Base-by-base conservation (phyloP, 345 rosid genomes). In the Balakata baccata region DNA sequence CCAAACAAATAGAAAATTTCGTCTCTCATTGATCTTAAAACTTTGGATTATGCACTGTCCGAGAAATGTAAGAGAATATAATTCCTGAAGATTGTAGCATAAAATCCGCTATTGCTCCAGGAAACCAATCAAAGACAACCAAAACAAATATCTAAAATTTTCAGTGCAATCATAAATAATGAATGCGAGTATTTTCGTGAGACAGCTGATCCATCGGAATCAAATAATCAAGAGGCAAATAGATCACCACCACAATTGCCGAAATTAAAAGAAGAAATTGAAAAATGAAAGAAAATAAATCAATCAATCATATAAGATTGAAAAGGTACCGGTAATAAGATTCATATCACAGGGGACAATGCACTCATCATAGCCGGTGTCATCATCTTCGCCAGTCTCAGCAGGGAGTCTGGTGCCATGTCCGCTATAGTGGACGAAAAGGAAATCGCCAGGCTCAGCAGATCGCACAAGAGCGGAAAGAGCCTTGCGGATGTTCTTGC, bases 351-450 rank as follows among this genome's bases (percentile, higher is more conserved):
- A 87, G 57, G 98, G 98, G 37, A 89, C 97, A 73, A 94, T 89
- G 86, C 98, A 92, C 73, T 92, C 98, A 78, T 94, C 98, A 45
- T 74, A 94, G 13, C 98, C 98, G 51, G 98, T 94, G 66, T 94
- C 97, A 76, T 94, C 98, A 34, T 89, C 92, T 77, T 94, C 97
- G 7, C 98, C 98, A 5, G 94, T 87, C 87, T 94, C 98, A 9
- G 97, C 94, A 0, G 99, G 99, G 25, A 94, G 86, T 81, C 98
- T 88, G n/a, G 98, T 94, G 45, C 98, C 98, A 16, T 94, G 98
- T 38, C 98, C 98, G 70, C 98, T 94, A 81, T 90, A 94, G 76
- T 94, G 98, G 9, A 92, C 91, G 43, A 90, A 86, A 18, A 92
- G 85, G 46, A 84, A 68, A 68, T 94, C 98, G 0, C 90, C 92